A percentile compares a stretch with the other conserved stretches of the same genome.
Evolutionary conservation across 768 basidiomycete species (phyloP).

Genomic region (Amanita polypyramis): DNA sequence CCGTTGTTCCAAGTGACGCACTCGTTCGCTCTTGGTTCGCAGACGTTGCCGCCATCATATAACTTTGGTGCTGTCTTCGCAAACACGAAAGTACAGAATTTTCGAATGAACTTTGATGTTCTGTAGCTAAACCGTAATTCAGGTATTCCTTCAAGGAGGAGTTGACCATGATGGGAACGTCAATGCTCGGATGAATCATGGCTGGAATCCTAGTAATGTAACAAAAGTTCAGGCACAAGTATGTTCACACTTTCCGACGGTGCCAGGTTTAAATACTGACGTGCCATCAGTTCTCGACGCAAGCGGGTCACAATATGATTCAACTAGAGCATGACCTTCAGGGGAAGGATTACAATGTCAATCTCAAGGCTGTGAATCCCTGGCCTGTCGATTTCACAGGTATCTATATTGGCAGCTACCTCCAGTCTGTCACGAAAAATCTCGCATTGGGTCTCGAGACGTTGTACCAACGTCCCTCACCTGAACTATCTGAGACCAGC

Average conservation of each 20-base stretch:
- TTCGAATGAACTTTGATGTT: slow-evolving; percentile 11
- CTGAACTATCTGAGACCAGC: slow-evolving; percentile 57
- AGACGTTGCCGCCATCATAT: slow-evolving; percentile 77
- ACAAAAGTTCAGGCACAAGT: slow-evolving; percentile 89
- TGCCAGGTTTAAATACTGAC: slow-evolving; percentile 11
- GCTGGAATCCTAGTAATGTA: slow-evolving; percentile 68
- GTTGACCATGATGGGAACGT: slow-evolving; percentile 92
- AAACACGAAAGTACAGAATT: slow-evolving; percentile 53
- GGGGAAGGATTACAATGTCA: slow-evolving; percentile 79
- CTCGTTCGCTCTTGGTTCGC: slow-evolving; percentile 85
- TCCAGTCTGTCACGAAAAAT: slow-evolving; percentile 88
- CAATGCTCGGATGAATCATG: slow-evolving; percentile 81
- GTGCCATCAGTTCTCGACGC: slow-evolving; percentile 52
- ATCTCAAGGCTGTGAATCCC: slow-evolving; percentile 86
- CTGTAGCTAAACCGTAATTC: slow-evolving; percentile 12
- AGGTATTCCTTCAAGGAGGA: slow-evolving; percentile 90
- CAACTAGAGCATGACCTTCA: slow-evolving; percentile 92
- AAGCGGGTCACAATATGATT: slow-evolving; percentile 79
- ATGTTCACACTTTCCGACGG: slow-evolving; percentile 14
- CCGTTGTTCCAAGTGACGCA: slow-evolving; percentile 99
- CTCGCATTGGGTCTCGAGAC: slow-evolving; percentile 83
- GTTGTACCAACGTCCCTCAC: slow-evolving; percentile 70
- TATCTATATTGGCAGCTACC: slow-evolving; percentile 83
- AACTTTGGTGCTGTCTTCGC: slow-evolving; percentile 93
- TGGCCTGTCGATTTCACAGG: slow-evolving; percentile 81